phyloP scores from a whole-genome alignment of 1,284 basidiomycete genomes.

The Meripilus lineatus region DNA sequence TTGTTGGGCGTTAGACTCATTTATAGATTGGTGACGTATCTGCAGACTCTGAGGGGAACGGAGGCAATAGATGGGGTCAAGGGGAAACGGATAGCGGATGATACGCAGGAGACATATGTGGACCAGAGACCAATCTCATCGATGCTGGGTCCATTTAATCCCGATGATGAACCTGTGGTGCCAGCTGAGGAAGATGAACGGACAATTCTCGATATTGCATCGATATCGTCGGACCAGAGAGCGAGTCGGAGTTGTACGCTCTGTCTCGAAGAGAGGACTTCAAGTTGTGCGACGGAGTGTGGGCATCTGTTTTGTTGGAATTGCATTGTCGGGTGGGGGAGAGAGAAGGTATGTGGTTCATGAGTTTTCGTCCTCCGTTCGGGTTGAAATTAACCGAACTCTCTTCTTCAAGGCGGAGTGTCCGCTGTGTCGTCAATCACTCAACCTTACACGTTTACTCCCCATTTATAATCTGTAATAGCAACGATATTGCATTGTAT shows the following conservation, averaged over 20 bases:
- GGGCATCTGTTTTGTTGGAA: slow-evolving; percentile 95
- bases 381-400: too few species aligned
- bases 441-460: slow-evolving; percentile 69
- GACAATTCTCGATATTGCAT: slow-evolving; percentile 56
- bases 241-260: slow-evolving; percentile 78
- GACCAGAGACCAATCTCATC: slow-evolving; percentile 60
- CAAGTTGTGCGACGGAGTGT: slow-evolving; percentile 86
- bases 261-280: slow-evolving; percentile 78
- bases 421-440: slow-evolving; percentile 78
- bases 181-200: slow-evolving; percentile 65
- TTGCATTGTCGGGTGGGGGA: slow-evolving; percentile 84
- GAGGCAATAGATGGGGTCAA: slow-evolving; percentile 20
- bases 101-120: slow-evolving; percentile 49
- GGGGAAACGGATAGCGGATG: slow-evolving; percentile 27
- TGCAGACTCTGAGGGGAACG: slow-evolving; percentile 27
- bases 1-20: slow-evolving; percentile 69
- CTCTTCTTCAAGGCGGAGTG: slow-evolving; percentile 63
- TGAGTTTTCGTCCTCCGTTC: slow-evolving; percentile 6
- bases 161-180: slow-evolving; percentile 46
- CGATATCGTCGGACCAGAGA: slow-evolving; percentile 47
- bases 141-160: slow-evolving; percentile 48
- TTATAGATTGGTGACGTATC: slow-evolving; percentile 49
- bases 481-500: slow-evolving; percentile 9
- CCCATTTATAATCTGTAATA: slow-evolving; percentile 82
- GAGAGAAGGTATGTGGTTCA: slow-evolving; percentile 66